Conservation (phyloP, 2,329 filamentous ascomycete species). For the Microcyclosporella mali region DNA sequence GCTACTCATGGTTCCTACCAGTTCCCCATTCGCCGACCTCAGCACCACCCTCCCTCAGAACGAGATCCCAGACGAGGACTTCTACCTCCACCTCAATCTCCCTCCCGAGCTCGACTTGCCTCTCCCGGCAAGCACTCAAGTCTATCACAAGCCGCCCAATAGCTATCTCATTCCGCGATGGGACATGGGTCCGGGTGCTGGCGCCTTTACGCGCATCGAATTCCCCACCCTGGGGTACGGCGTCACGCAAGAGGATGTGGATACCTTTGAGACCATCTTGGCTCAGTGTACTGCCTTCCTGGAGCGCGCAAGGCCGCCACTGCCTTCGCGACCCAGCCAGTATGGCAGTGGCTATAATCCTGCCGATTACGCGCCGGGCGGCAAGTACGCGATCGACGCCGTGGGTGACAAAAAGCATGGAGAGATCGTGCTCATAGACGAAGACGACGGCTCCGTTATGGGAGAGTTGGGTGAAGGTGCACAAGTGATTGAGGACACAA, state of each 20-base stretch:
- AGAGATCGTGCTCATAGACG: slow-evolving; percentile 86
- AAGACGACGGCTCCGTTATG: slow-evolving; percentile 92
- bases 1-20: slow-evolving; percentile 90
- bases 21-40: slow-evolving; percentile 58
- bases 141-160: slow-evolving; percentile 88
- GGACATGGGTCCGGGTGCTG: slow-evolving; percentile 82
- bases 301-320: slow-evolving; percentile 66
- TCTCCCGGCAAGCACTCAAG: slow-evolving; percentile 89
- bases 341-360: slow-evolving; percentile 63
- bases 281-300: slow-evolving; percentile 97
- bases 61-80: slow-evolving; percentile 69
- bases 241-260: slow-evolving; percentile 81
- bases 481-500: slow-evolving; percentile 68
- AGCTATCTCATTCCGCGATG: slow-evolving; percentile 94
- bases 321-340: slow-evolving; percentile 27
- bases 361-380: slow-evolving; percentile 67
- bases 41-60: slow-evolving; percentile 53
- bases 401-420: slow-evolving; percentile 44
- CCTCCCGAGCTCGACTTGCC: slow-evolving; percentile 91
- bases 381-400: slow-evolving; percentile 52
- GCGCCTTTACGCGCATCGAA: slow-evolving; percentile 87
- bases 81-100: slow-evolving; percentile 91
- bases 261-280: slow-evolving; percentile 95
- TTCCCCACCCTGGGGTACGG: slow-evolving; percentile 70
- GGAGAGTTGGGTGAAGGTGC: slow-evolving; percentile 83